Evolutionary conservation across 495 filamentous ascomycete genomes (phyloP).

Genomic region (Tuber borchii): DNA sequence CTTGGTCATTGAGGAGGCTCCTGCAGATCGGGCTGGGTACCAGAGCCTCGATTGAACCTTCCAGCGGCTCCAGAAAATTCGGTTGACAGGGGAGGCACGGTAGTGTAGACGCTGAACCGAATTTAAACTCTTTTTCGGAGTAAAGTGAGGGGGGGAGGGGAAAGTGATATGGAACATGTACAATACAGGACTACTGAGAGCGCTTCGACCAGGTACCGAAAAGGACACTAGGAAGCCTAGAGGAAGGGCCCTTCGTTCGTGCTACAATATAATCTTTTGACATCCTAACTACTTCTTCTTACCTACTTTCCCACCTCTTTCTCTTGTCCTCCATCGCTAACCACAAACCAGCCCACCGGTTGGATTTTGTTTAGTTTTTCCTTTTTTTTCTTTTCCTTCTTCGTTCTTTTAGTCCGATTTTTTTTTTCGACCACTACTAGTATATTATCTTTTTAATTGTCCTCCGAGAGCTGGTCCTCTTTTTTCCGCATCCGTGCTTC

Average conservation of each 20-base stretch:
- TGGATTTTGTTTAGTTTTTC: slow-evolving; percentile 27
- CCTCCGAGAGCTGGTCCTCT: slow-evolving; percentile 27
- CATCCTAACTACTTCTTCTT: neutral
- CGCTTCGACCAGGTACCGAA: slow-evolving; percentile 26
- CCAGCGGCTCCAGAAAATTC: slow-evolving; percentile 38
- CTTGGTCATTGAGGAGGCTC: slow-evolving; percentile 34
- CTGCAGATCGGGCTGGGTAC: slow-evolving; percentile 34
- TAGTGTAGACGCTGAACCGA: slow-evolving; percentile 36
- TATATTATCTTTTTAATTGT: slow-evolving; percentile 1
- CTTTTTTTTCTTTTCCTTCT: slow-evolving; percentile 8
- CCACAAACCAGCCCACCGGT: slow-evolving; percentile 19
- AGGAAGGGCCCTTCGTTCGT: slow-evolving; percentile 22
- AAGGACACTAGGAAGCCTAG: slow-evolving; percentile 18
- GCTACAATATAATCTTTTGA: slow-evolving; percentile 32
- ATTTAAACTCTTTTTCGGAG: slow-evolving; percentile 28
- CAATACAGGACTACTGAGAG: neutral
- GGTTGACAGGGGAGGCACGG: slow-evolving; percentile 17
- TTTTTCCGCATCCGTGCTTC: slow-evolving; percentile 12
- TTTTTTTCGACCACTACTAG: slow-evolving; percentile 7
- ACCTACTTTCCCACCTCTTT: slow-evolving; percentile 14
- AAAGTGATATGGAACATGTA: slow-evolving; percentile 18
- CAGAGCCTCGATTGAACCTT: slow-evolving; percentile 37
- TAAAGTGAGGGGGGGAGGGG: slow-evolving; percentile 22
- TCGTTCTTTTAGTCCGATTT: slow-evolving; percentile 17
- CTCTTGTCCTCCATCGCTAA: slow-evolving; percentile 20